Evolutionary conservation across 805 yeast genomes (phyloP), one percentile per base, ranked within the genome.

Genomic region (Saccharomycopsis capsularis): DNA sequence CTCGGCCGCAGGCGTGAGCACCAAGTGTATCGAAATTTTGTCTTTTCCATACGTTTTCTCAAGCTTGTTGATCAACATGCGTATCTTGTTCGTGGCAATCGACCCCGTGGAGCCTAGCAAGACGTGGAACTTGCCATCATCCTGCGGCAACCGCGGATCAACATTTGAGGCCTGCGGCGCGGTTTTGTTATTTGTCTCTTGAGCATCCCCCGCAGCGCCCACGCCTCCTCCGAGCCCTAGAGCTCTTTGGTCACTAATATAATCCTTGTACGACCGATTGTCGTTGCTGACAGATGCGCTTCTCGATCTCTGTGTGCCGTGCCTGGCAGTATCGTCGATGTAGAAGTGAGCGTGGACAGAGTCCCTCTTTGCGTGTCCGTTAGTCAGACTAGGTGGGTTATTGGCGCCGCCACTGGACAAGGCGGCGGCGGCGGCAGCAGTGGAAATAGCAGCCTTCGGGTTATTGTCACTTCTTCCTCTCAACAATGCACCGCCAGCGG

Each of bases 31-130:
- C 2, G 90, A 79, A 4, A 88, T 78, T 54, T 78, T 80, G 50
- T 82, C 79, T 46, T 63, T 75, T 4, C 95, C 93, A 60, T 82
- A 90, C 24, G 84, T 78, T 58, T 84, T 87, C 60, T 84, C 87
- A 42, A 89, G 69, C 65, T 87, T 88, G 61, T 82, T 83, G 51
- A 89, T 82, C 47, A 90, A 85, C 55, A 76, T 59, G 25, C 89
- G 87, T 42, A 89, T 79, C 63, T 89, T 87, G 52, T 82, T 76
- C 3, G 91, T 82, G 21, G 95, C 91, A 24, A 87, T 81, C 3
- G 93, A 82, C 2, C 97, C 97, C 27, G 95, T 87, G 32, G 89
- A 89, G 11, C 93, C 96, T 51, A 89, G 69, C 51, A 89, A 68
- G 36, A 89, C 81, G 66, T 89, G 97, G 52, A 86, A 73, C 62